phyloP scores from a whole-genome alignment of 2,329 filamentous ascomycete genomes.

The Simplicillium sp. region DNA sequence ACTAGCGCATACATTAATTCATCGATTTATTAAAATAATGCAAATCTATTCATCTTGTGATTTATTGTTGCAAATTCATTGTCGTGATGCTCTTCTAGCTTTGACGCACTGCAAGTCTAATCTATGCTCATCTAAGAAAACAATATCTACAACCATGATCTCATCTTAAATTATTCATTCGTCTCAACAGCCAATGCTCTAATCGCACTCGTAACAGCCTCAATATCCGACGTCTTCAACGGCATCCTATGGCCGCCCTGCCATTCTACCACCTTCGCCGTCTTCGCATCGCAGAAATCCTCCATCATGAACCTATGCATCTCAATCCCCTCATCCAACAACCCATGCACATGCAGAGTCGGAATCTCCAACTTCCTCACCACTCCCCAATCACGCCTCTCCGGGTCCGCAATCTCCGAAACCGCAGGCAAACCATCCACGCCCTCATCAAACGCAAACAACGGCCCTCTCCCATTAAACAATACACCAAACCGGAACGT shows the following conservation, averaged over 20 bases:
- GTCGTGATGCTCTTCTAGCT: too few species aligned
- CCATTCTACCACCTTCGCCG: background rate
- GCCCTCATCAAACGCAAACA: slow-evolving; percentile 18
- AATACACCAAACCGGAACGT: slow-evolving; percentile 25
- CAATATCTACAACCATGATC: too few species aligned
- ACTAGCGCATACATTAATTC: background rate
- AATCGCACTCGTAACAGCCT: background rate
- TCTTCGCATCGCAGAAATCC: background rate
- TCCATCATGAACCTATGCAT: slow-evolving; percentile 1
- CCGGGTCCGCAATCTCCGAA: too few species aligned
- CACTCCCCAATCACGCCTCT: too few species aligned
- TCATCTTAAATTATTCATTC: too few species aligned
- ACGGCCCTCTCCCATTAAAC: slow-evolving; percentile 22
- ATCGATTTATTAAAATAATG: too few species aligned
- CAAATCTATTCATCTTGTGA: too few species aligned
- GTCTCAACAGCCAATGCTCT: too few species aligned
- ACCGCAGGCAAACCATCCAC: too few species aligned
- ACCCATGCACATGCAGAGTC: background rate
- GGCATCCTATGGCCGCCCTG: background rate
- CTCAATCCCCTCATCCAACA: background rate
- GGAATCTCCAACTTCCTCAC: background rate
- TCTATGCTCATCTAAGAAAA: too few species aligned
- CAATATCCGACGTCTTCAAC: background rate
- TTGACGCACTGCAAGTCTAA: too few species aligned
- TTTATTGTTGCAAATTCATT: too few species aligned